These are phyloP conservation scores for Russula virescens DNA, from an alignment of 768 basidiomycete species.

Conservation along the genomic window DNA sequence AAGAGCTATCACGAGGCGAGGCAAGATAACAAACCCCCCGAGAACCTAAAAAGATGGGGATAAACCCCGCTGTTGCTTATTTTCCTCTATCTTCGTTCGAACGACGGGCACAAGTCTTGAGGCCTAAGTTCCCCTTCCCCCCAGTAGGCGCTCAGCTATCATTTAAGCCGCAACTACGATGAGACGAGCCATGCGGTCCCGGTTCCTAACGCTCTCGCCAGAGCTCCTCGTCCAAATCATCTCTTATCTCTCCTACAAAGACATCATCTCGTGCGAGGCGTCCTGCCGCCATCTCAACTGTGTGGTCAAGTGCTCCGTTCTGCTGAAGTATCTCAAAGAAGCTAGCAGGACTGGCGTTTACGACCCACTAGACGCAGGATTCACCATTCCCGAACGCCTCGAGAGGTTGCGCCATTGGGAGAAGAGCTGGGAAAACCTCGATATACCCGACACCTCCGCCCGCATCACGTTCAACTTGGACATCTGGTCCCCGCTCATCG, in stretches of 20 bases:
- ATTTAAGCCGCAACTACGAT: not conserved
- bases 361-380: constrained; percentile 11
- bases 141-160: constrained; percentile 8
- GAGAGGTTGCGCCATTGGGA: constrained; percentile 15
- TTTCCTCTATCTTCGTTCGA: not conserved
- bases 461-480: constrained; percentile 19
- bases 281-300: constrained; percentile 17
- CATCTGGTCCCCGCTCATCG: constrained; percentile 20
- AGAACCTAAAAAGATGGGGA: not conserved
- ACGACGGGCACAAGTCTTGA: not conserved
- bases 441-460: constrained; percentile 12
- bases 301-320: constrained; percentile 20
- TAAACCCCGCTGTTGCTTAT: not conserved
- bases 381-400: constrained; percentile 18
- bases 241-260: constrained; percentile 18
- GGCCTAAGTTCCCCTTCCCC: not conserved
- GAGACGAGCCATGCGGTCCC: constrained; percentile 4
- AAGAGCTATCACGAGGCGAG: not conserved
- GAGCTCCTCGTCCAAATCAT: constrained; percentile 21
- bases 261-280: constrained; percentile 17
- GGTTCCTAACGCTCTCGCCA: constrained; percentile 15
- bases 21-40: not conserved
- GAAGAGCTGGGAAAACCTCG: constrained; percentile 19
- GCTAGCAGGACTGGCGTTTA: constrained; percentile 19
- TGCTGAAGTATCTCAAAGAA: constrained; percentile 17